Evolutionary conservation across 2,329 filamentous ascomycete genomes (phyloP).

Genomic region (Aspergillus novofumigatus): DNA sequence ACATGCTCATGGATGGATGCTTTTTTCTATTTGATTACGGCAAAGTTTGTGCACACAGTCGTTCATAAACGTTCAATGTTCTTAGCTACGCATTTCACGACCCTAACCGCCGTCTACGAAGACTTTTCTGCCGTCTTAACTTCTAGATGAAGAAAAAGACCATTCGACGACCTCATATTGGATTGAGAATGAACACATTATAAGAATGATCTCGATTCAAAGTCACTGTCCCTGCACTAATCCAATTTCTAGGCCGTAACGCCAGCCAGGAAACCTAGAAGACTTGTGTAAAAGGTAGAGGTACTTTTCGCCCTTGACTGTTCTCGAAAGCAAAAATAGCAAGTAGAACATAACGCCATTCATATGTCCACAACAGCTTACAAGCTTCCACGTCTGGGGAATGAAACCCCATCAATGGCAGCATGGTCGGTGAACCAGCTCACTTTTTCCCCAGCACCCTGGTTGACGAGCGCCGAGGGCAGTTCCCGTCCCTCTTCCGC

Average conservation of each 20-base stretch:
- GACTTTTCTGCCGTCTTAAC: too few species aligned
- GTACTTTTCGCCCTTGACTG: background rate
- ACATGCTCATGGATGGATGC: background rate
- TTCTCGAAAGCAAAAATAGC: background rate
- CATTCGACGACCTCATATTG: background rate
- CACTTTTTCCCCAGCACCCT: conserved; percentile 75
- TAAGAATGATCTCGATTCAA: background rate
- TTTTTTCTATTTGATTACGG: background rate
- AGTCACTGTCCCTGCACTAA: background rate
- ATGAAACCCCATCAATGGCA: conserved; percentile 80
- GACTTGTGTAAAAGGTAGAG: background rate
- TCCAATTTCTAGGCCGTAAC: background rate
- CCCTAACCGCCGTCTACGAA: background rate
- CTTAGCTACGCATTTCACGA: background rate
- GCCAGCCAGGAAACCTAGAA: background rate
- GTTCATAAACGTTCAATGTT: background rate
- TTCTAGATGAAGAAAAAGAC: background rate
- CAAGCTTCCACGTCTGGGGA: conserved; percentile 68
- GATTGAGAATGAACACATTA: background rate
- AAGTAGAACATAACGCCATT: background rate
- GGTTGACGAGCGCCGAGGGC: conserved; percentile 85
- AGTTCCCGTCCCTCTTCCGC: conserved; percentile 65
- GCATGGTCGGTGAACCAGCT: conserved; percentile 92
- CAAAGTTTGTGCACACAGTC: background rate
- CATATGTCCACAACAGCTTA: conserved; percentile 27